These are phyloP conservation scores for Zygnema circumcarinatum DNA, from an alignment of 139 green algal genomes.

Conservation along the genomic window DNA sequence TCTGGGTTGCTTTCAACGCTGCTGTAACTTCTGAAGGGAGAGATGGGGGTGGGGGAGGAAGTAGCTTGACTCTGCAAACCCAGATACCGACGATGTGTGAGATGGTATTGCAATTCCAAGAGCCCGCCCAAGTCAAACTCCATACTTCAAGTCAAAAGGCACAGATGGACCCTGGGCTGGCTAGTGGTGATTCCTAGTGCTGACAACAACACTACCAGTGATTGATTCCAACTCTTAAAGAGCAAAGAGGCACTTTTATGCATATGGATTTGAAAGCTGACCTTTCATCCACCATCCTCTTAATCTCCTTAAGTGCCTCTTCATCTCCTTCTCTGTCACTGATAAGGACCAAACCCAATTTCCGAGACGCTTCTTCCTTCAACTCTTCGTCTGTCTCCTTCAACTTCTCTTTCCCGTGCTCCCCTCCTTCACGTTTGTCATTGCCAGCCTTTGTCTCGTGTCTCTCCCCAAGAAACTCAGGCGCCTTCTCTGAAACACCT, in stretches of 20 bases:
- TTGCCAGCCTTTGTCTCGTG: not conserved
- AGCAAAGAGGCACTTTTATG: no score
- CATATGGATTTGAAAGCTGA: slow-evolving; percentile 27
- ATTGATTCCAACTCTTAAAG: no score
- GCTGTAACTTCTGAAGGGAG: not conserved
- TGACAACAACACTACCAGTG: not conserved
- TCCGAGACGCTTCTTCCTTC: slow-evolving; percentile 26
- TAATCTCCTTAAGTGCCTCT: slow-evolving; percentile 33
- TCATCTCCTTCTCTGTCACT: slow-evolving; percentile 41
- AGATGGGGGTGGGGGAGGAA: slow-evolving; percentile 3
- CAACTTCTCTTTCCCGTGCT: slow-evolving; percentile 45
- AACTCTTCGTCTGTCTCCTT: slow-evolving; percentile 11
- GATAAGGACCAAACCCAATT: slow-evolving; percentile 1
- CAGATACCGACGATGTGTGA: no score
- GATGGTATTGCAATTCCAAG: no score
- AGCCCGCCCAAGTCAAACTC: not conserved
- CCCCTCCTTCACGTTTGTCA: slow-evolving; percentile 10
- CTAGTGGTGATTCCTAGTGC: not conserved
- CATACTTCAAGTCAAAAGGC: not conserved
- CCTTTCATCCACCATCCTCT: slow-evolving; percentile 52
- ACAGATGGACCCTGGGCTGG: not conserved
- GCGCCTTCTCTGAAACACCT: not conserved
- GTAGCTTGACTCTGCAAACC: not conserved
- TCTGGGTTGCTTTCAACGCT: not conserved
- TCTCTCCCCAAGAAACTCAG: not conserved